These are phyloP conservation scores for Globisporangium paroecandrum DNA, from an alignment of 352 stramenopile species.

Conservation along the genomic window DNA sequence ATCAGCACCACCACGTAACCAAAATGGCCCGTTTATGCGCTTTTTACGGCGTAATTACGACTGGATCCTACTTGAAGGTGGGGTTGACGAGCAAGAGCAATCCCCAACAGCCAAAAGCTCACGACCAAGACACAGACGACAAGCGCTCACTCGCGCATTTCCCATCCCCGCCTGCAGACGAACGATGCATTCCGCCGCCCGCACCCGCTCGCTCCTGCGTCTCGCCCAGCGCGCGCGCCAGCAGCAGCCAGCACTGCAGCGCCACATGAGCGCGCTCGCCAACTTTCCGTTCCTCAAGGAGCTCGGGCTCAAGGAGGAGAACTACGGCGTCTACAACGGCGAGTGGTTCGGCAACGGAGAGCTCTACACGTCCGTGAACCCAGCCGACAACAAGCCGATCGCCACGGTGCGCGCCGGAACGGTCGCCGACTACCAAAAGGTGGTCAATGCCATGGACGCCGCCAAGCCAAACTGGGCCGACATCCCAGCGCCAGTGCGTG, in stretches of 20 bases:
- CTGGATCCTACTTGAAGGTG: conserved; percentile 13
- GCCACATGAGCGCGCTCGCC: conserved; percentile 39
- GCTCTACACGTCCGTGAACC: conserved; percentile 82
- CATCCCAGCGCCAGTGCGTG: conserved; percentile 80
- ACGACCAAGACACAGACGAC: background rate
- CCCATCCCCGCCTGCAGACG: conserved; percentile 4
- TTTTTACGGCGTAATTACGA: conserved; percentile 15
- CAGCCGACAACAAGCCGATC: conserved; percentile 79
- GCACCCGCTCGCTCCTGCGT: conserved; percentile 15
- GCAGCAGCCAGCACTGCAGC: conserved; percentile 15
- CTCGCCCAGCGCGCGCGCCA: conserved; percentile 10
- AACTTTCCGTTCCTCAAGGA: conserved; percentile 80
- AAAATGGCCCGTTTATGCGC: conserved; percentile 7
- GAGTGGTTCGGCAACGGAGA: conserved; percentile 84
- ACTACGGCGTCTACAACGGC: conserved; percentile 83
- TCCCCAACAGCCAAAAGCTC: background rate
- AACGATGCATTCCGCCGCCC: conserved; percentile 13
- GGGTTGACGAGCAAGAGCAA: conserved; percentile 1
- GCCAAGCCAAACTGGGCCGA: conserved; percentile 84
- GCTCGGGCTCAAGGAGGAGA: conserved; percentile 78
- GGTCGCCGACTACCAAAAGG: conserved; percentile 80
- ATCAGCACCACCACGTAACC: background rate
- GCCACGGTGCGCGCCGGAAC: conserved; percentile 79
- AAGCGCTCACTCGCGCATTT: conserved; percentile 11
- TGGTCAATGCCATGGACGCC: conserved; percentile 76